Base-by-base conservation (phyloP, 345 rosid species). In the Eucalyptus decipiens region DNA sequence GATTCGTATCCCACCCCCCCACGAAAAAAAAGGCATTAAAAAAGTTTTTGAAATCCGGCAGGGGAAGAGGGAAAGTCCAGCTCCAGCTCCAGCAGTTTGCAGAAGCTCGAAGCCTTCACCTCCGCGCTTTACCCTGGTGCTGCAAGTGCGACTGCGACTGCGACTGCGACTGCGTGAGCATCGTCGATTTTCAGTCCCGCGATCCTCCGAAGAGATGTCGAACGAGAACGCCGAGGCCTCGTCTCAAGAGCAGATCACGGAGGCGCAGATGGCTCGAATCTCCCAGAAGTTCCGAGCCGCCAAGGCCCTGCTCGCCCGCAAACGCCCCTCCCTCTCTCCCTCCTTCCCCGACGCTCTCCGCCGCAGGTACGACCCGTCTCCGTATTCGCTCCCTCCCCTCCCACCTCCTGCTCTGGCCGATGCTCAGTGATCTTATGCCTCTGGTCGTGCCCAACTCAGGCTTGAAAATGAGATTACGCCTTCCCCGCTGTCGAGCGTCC, bases 261-360 rank as follows among this genome's bases (percentile, higher is more conserved):
- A 88, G 85, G 90, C 89, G 30, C 94, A 90, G 52, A 88, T 52
- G 87, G 92, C 92, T 90, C 95, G 94, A 40, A 93, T 96, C 87
- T 93, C 97, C 87, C 95, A 93, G 21, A 94, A 93, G 88, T 97
- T 96, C 92, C 93, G 94, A 87, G 92, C 93, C 23, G 91, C 94
- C 26, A 97, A 96, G 91, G 96, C 97, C 8, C 91, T 95, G 86
- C 91, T 95, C 89, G 92, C 93, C 91, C 96, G 95, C 72, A 95
- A 95, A 91, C 95, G 99, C 87, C 92, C 91, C 86, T 87, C 51
- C 91, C 93, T 87, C 88, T 85, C 76, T 90, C 92, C 97, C 94
- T 49, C 42, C 32, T 81, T 52, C 90, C 42, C 32, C 86, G 19
- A 51, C 47, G 30, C 86, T 58, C 26, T 56, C 81, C 42, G 85